These are phyloP conservation scores for Kickxella alabastrina DNA, from an alignment of 192 early-diverging fungal species.

Conservation along the genomic window DNA sequence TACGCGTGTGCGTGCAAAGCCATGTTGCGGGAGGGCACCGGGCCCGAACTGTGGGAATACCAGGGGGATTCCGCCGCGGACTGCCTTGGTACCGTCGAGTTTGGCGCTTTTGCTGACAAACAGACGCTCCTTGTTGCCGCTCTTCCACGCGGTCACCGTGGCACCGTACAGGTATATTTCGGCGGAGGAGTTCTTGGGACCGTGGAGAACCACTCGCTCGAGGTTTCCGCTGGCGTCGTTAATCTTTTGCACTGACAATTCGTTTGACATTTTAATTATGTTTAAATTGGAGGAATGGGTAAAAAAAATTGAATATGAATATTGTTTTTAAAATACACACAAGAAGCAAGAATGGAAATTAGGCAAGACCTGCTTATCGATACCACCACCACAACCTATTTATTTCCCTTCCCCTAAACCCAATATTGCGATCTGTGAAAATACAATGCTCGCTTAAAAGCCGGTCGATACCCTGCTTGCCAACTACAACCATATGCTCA, in stretches of 20 bases:
- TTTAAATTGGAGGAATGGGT: no score
- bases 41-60: slow-evolving; percentile 58
- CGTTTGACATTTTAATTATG: no score
- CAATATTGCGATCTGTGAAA: no score
- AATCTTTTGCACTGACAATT: slow-evolving; percentile 34
- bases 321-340: no score
- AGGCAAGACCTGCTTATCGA: no score
- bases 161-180: slow-evolving; percentile 65
- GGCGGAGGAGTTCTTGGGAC: slow-evolving; percentile 17
- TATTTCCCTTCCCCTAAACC: no score
- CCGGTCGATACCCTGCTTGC: no score
- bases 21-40: slow-evolving; percentile 52
- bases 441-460: no score
- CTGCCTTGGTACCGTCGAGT: slow-evolving; percentile 86
- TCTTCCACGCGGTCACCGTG: slow-evolving; percentile 88
- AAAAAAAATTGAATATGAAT: no score
- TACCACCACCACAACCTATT: no score
- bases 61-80: slow-evolving; percentile 75
- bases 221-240: slow-evolving; percentile 27
- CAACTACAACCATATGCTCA: no score
- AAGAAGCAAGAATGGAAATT: no score
- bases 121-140: slow-evolving; percentile 68
- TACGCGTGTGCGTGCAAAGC: slow-evolving; percentile 50
- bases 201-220: slow-evolving; percentile 36
- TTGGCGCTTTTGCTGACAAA: slow-evolving; percentile 81